Percentiles rank a stretch among this genome's conserved stretches.
These are phyloP conservation scores for Coemansia sp. DNA, from an alignment of 192 early-diverging fungal genomes.

Conservation along the genomic window DNA sequence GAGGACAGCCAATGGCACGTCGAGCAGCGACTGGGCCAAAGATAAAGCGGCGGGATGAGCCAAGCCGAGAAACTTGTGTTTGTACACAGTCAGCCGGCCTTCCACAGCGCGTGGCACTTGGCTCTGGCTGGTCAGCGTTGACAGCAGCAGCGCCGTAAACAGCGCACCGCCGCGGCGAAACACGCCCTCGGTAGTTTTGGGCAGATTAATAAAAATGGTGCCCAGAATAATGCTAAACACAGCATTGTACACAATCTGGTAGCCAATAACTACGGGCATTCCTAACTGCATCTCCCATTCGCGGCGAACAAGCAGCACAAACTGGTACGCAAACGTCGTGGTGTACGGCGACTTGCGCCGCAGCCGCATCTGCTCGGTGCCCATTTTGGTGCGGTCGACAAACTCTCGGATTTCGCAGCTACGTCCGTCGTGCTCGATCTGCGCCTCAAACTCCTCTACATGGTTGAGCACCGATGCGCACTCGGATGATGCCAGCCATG, in stretches of 20 bases:
- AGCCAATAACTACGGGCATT: conserved; percentile 53
- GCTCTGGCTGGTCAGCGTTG: conserved; percentile 65
- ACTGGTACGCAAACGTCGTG: conserved; percentile 67
- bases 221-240: conserved; percentile 73
- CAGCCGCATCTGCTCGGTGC: conserved; percentile 50
- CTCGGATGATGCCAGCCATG: conserved; percentile 58
- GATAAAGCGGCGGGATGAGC: conserved; percentile 37
- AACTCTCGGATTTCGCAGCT: conserved; percentile 45
- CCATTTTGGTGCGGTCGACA: conserved; percentile 60
- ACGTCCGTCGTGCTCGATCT: conserved; percentile 21
- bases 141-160: conserved; percentile 65
- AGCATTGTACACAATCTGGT: conserved; percentile 59
- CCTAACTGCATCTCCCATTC: conserved; percentile 65
- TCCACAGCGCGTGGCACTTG: conserved; percentile 69
- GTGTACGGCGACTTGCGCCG: conserved; percentile 63
- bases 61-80: conserved; percentile 72
- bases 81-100: conserved; percentile 73
- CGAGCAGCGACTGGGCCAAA: conserved; percentile 23
- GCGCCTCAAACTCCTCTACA: conserved; percentile 45
- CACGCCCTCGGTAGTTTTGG: conserved; percentile 56
- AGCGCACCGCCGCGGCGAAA: conserved; percentile 59
- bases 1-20: conserved; percentile 57
- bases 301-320: conserved; percentile 59
- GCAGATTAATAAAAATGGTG: conserved; percentile 67
- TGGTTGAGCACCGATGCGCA: conserved; percentile 25